Evolutionary conservation across 106 monocot genomes (phyloP).

Genomic region (Cymbidium sinense): DNA sequence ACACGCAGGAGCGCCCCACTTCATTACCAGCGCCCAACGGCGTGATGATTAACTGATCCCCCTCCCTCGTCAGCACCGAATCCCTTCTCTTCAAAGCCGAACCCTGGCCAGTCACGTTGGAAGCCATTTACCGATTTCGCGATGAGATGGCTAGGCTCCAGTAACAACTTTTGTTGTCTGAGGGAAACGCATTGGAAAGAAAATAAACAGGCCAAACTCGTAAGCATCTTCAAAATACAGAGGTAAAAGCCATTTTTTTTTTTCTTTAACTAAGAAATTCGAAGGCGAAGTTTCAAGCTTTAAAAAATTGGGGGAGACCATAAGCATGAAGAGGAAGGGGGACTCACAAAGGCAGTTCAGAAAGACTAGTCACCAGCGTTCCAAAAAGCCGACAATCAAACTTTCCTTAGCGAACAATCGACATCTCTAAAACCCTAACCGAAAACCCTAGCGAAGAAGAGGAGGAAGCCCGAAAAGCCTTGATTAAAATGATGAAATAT

Average conservation of each 20-base stretch:
- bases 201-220: not conserved
- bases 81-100: constrained; percentile 41
- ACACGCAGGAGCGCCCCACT: constrained; percentile 90
- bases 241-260: not conserved
- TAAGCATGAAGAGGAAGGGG: not conserved
- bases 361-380: not conserved
- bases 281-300: not conserved
- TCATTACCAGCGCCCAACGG: constrained; percentile 94
- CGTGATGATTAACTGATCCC: constrained; percentile 73
- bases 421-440: not conserved
- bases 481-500: no score
- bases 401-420: not conserved
- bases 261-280: not conserved
- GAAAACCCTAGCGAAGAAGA: not conserved
- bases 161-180: not conserved
- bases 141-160: not conserved
- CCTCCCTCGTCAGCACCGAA: constrained; percentile 45
- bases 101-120: constrained; percentile 19
- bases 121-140: constrained; percentile 30
- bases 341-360: not conserved
- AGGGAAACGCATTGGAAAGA: not conserved
- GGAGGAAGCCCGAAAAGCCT: not conserved
- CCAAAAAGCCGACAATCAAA: not conserved
- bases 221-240: not conserved
- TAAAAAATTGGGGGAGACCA: not conserved